A percentile compares a stretch with the other conserved stretches of the same genome.
These are phyloP conservation scores for Penstemon eatonii DNA, from an alignment of 257 asterid species.

Conservation along the genomic window DNA sequence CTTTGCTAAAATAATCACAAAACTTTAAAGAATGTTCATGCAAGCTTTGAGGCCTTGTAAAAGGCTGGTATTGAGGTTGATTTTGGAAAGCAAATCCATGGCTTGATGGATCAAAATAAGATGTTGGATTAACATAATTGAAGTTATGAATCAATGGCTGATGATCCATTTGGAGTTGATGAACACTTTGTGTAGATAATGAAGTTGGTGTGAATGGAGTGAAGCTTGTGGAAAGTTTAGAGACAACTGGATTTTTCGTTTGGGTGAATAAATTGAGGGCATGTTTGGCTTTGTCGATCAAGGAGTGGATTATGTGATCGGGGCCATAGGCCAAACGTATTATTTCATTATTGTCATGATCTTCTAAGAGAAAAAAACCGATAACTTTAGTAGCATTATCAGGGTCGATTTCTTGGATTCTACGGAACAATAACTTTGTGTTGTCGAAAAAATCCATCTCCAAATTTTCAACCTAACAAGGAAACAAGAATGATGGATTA, in stretches of 20 bases:
- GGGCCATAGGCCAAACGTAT: background rate
- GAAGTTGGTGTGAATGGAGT: slow-evolving; percentile 27
- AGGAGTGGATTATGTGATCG: slow-evolving; percentile 6
- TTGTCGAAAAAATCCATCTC: too few species aligned
- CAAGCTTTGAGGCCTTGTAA: background rate
- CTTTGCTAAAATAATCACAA: slow-evolving; percentile 31
- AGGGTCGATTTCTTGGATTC: too few species aligned
- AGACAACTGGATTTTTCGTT: background rate
- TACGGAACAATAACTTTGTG: too few species aligned
- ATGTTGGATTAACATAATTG: background rate
- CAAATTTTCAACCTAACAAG: too few species aligned
- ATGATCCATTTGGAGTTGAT: slow-evolving; percentile 8
- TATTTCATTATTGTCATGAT: too few species aligned
- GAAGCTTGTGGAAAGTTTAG: slow-evolving; percentile 8
- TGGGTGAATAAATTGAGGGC: slow-evolving; percentile 6
- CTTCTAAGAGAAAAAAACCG: too few species aligned
- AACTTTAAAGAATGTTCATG: slow-evolving; percentile 15
- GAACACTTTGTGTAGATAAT: background rate
- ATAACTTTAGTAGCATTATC: too few species aligned
- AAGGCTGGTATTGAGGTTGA: slow-evolving; percentile 4
- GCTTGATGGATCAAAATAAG: slow-evolving; percentile 5
- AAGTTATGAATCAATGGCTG: background rate
- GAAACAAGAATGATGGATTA: too few species aligned
- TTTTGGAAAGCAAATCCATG: background rate
- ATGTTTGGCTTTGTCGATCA: slow-evolving; percentile 22